Evolutionary conservation across 257 asterid genomes (phyloP).

Genomic region (Coffea eugenioides): DNA sequence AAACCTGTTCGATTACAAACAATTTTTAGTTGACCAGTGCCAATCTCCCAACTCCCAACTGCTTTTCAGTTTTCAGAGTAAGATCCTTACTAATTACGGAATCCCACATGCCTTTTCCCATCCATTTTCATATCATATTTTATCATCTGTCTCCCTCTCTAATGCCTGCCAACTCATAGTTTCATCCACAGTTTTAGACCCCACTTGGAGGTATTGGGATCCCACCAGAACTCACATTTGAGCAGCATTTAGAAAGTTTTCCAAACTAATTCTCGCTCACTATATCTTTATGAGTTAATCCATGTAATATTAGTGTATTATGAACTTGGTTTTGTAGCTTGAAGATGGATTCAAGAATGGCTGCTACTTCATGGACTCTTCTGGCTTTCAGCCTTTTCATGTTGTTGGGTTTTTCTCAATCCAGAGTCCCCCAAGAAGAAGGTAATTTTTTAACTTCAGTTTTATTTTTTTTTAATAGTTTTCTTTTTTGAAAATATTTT

Average conservation of each 20-base stretch:
- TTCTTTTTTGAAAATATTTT: neutral
- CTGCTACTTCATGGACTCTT: conserved; percentile 13
- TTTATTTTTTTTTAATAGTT: neutral
- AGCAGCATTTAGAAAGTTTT: no score
- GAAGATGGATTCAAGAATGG: conserved; percentile 20
- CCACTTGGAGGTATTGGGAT: neutral
- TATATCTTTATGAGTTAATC: neutral
- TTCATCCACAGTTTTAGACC: neutral
- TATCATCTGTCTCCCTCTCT: no score
- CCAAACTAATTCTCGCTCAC: neutral
- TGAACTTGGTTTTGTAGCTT: neutral
- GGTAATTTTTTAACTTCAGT: conserved; percentile 15
- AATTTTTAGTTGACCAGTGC: no score
- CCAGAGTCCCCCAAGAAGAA: conserved; percentile 33
- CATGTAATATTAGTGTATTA: neutral
- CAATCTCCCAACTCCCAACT: no score
- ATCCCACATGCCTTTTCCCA: no score
- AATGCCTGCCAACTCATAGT: neutral
- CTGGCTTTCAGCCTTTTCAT: conserved; percentile 19
- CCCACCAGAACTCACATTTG: neutral
- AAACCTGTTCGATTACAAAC: no score
- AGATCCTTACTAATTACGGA: no score
- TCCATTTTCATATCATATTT: no score
- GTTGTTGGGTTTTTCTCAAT: conserved; percentile 17
- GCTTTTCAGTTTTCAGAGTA: no score